phyloP scores from a whole-genome alignment of 1,284 basidiomycete genomes.

The Microbotryum silenes-acaulis region DNA sequence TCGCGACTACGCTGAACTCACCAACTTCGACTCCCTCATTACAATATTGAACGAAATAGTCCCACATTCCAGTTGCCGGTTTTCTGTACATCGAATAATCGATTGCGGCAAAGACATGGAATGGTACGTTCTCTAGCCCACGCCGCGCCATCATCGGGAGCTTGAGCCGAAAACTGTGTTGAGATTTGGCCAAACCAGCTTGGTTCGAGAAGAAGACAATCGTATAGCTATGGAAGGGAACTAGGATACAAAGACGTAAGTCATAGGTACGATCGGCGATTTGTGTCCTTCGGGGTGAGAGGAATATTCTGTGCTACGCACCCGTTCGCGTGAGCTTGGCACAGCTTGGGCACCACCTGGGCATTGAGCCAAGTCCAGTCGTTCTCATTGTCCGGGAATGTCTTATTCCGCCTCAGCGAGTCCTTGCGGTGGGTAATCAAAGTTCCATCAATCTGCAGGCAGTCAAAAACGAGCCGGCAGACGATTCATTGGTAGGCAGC shows the following conservation, averaged over 20 bases:
- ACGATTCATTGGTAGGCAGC: neutral
- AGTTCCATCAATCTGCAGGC: slow-evolving; percentile 60
- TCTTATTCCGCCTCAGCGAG: slow-evolving; percentile 48
- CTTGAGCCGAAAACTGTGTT: slow-evolving; percentile 64
- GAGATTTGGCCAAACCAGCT: slow-evolving; percentile 42
- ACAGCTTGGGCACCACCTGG: slow-evolving; percentile 57
- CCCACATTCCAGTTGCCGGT: slow-evolving; percentile 82
- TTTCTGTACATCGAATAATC: slow-evolving; percentile 73
- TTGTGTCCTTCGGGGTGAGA: neutral
- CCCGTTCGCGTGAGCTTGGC: slow-evolving; percentile 56
- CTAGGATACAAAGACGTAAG: neutral
- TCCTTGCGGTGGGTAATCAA: slow-evolving; percentile 49
- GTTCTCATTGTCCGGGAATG: slow-evolving; percentile 45
- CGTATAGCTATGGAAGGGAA: slow-evolving; percentile 44
- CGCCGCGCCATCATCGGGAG: slow-evolving; percentile 50
- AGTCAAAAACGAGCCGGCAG: neutral
- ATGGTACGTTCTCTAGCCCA: slow-evolving; percentile 61
- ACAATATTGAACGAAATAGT: slow-evolving; percentile 58
- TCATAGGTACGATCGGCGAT: neutral
- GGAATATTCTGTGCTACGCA: slow-evolving; percentile 39
- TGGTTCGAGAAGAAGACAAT: slow-evolving; percentile 73
- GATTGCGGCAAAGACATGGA: slow-evolving; percentile 69
- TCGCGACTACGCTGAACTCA: slow-evolving; percentile 37
- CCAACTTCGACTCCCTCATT: slow-evolving; percentile 57
- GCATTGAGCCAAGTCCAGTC: slow-evolving; percentile 73